These are phyloP conservation scores for Plectranthus barbatus DNA, from an alignment of 257 asterid species.

Conservation along the genomic window DNA sequence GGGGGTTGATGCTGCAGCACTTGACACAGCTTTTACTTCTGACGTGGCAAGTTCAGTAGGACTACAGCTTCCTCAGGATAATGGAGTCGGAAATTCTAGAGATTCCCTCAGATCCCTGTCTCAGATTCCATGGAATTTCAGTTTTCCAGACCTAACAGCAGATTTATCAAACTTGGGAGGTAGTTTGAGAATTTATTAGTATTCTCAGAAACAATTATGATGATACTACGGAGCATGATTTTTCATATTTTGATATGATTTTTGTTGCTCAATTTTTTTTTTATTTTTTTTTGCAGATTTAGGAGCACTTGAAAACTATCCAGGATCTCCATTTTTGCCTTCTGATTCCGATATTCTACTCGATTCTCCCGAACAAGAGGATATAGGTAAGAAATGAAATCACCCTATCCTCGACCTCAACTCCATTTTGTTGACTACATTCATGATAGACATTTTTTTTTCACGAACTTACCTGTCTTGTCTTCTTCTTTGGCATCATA, in stretches of 20 bases:
- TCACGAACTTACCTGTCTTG: not conserved
- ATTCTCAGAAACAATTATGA: not conserved
- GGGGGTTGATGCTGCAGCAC: slow-evolving; percentile 75
- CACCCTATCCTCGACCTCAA: too few species aligned
- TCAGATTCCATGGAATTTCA: slow-evolving; percentile 91
- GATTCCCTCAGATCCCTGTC: slow-evolving; percentile 73
- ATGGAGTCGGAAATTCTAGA: slow-evolving; percentile 72
- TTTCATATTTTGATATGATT: not conserved
- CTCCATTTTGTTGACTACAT: too few species aligned
- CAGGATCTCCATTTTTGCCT: slow-evolving; percentile 88
- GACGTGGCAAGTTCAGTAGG: slow-evolving; percentile 76
- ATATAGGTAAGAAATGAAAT: slow-evolving; percentile 46
- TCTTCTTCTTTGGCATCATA: not conserved
- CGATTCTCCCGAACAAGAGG: slow-evolving; percentile 84
- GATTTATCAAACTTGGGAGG: slow-evolving; percentile 80
- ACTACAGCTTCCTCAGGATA: slow-evolving; percentile 72
- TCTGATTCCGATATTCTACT: slow-evolving; percentile 93
- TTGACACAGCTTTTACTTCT: slow-evolving; percentile 75
- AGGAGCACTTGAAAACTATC: slow-evolving; percentile 90
- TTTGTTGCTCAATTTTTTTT: slow-evolving; percentile 10
- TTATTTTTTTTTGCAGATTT: too few species aligned
- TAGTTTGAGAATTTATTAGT: not conserved
- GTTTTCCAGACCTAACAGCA: slow-evolving; percentile 83
- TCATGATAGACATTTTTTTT: too few species aligned
- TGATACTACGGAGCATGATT: not conserved